Evolutionary conservation across 345 rosid species (phyloP), one percentile per base, ranked within the genome.

Genomic region (Leavenworthia alabamica): DNA sequence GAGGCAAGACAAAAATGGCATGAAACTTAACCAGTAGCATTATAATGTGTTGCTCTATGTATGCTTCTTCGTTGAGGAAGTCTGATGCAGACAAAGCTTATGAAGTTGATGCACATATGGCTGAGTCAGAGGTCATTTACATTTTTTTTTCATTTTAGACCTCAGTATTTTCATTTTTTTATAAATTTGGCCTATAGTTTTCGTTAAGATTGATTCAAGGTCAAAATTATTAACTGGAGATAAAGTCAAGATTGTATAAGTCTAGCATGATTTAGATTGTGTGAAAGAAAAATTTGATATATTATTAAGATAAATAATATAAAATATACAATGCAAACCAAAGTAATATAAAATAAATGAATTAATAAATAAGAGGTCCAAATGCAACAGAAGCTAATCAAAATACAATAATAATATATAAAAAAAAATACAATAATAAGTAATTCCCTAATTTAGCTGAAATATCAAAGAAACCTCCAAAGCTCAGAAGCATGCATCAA

Each of bases 81-180:
- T 83, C 84, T 28, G 73, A 78, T 67, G 86, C 84, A 4, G 80
- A 78, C 23, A 85, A 69, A 77, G 88, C 96, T 22, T 89, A 83
- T 73, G 94, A 85, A 71, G 94, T 93, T 35, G 89, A 93, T 74
- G 71, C 72, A 0, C 85, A 89, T 70, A 86, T 93, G 99, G 12
- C 46, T 71, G 91, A 82, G 68, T 77, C 79, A 56, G 88, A 82
- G 17, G 96, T 93, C 15, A 56, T 66, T 7, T n/a, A n/a, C n/a
- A n/a, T n/a, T n/a, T n/a, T n/a, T n/a, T n/a, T n/a, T n/a, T n/a
- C n/a, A n/a, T n/a, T n/a, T n/a, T n/a, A n/a, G n/a, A n/a, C 80
- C 88, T 14, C n/a, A n/a, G n/a, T n/a, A n/a, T n/a, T n/a, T n/a
- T n/a, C n/a, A n/a, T n/a, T n/a, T n/a, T n/a, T n/a, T n/a, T n/a